phyloP scores from a whole-genome alignment of 768 basidiomycete species.

The Phlegmacium glaucopus region DNA sequence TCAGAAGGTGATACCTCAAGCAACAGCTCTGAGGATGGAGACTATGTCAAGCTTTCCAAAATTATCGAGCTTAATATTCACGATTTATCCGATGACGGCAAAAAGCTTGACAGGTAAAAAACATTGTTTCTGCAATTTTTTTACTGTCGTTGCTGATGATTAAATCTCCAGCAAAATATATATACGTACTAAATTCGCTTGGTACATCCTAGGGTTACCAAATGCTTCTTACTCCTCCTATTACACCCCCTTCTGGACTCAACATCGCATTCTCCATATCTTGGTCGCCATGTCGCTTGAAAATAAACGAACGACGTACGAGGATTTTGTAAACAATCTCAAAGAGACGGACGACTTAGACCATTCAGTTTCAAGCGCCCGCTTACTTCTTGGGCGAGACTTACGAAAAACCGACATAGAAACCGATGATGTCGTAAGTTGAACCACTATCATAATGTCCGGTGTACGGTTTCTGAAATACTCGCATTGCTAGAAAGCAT shows the following conservation, averaged over 20 bases:
- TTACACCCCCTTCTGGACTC: slow-evolving; percentile 45
- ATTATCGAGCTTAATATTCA: slow-evolving; percentile 51
- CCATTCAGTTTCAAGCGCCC: slow-evolving; percentile 27
- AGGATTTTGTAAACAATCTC: slow-evolving; percentile 36
- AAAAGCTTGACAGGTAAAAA: slow-evolving; percentile 46
- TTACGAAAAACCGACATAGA: slow-evolving; percentile 41
- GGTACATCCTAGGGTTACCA: slow-evolving; percentile 65
- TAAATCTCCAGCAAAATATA: slow-evolving; percentile 51
- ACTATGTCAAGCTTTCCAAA: slow-evolving; percentile 34
- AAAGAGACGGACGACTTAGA: slow-evolving; percentile 19
- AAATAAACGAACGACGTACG: slow-evolving; percentile 32
- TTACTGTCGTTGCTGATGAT: not conserved
- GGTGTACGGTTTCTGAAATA: not conserved
- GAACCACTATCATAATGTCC: not conserved
- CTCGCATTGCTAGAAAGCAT: slow-evolving; percentile 35
- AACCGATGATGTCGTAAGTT: slow-evolving; percentile 44
- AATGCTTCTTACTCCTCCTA: slow-evolving; percentile 40
- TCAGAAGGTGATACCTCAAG: slow-evolving; percentile 20
- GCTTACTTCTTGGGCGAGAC: slow-evolving; percentile 39
- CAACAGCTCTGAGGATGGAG: slow-evolving; percentile 1
- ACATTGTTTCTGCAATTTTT: slow-evolving; percentile 11
- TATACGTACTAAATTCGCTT: slow-evolving; percentile 56
- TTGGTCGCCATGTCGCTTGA: slow-evolving; percentile 35
- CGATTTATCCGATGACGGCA: slow-evolving; percentile 24
- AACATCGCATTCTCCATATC: slow-evolving; percentile 49